Percentiles rank a stretch among this genome's conserved stretches.
phyloP scores from a whole-genome alignment of 331 rosid species.

The Dryas integrifolia region DNA sequence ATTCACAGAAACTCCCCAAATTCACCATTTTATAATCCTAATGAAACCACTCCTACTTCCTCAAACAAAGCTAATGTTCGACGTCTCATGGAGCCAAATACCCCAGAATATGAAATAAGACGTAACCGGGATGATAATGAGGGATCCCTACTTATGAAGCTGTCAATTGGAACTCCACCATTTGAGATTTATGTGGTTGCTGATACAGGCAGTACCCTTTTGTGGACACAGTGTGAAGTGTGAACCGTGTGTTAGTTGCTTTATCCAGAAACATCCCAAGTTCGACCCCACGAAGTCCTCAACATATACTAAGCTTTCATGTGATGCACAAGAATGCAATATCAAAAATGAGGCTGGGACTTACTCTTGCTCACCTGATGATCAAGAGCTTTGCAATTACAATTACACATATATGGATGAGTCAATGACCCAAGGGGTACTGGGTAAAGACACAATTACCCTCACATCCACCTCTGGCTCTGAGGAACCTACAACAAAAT shows the following conservation, averaged over 20 bases:
- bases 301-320: neutral
- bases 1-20: neutral
- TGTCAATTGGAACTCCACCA: neutral
- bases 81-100: neutral
- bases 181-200: neutral
- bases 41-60: neutral
- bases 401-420: constrained; percentile 40
- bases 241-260: neutral
- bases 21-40: constrained; percentile 4
- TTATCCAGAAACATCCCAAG: neutral
- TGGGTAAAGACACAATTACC: constrained; percentile 39
- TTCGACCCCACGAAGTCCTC: constrained; percentile 5
- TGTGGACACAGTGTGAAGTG: constrained; percentile 19
- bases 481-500: constrained; percentile 12
- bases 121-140: neutral
- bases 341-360: neutral
- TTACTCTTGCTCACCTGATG: constrained; percentile 27
- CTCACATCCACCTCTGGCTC: constrained; percentile 30
- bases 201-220: neutral
- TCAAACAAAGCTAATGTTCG: neutral
- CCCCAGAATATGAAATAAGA: neutral
- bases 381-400: constrained; percentile 35
- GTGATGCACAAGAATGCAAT: constrained; percentile 21
- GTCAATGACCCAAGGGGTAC: constrained; percentile 26
- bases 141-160: neutral